These are phyloP conservation scores for Dendrocalamus latiflorus DNA, from an alignment of 202 grass and related monocot genomes.

Conservation along the genomic window DNA sequence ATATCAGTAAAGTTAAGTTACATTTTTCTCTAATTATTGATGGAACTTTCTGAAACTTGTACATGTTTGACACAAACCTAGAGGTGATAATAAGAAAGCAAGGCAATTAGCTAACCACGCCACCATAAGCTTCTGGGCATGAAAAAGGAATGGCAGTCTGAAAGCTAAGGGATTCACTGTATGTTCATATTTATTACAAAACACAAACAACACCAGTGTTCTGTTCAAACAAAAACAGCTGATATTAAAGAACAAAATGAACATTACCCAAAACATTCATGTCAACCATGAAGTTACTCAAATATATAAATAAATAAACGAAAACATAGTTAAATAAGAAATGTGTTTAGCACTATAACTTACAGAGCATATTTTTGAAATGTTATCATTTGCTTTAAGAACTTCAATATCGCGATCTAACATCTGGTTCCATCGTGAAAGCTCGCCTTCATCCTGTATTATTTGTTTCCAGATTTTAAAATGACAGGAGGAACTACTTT, in stretches of 20 bases:
- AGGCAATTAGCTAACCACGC: neutral
- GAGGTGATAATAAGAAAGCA: neutral
- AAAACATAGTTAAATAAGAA: neutral
- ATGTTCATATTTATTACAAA: neutral
- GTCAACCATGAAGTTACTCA: neutral
- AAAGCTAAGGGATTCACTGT: neutral
- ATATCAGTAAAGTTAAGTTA: neutral
- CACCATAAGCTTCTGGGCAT: neutral
- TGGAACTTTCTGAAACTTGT: neutral
- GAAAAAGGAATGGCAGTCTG: neutral
- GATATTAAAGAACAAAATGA: neutral
- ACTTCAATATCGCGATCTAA: slow-evolving; percentile 77
- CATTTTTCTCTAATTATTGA: neutral
- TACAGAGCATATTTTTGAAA: slow-evolving; percentile 74
- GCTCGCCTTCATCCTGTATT: slow-evolving; percentile 70
- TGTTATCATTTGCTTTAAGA: slow-evolving; percentile 87
- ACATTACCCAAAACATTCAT: neutral
- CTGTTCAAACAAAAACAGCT: neutral
- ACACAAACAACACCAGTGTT: neutral
- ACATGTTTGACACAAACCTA: slow-evolving; percentile 8
- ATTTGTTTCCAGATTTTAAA: slow-evolving; percentile 4
- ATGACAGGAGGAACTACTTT: slow-evolving; percentile 6
- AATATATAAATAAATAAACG: neutral
- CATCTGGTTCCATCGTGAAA: slow-evolving; percentile 74
- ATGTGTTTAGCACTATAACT: slow-evolving; percentile 21